A percentile compares a stretch with the other conserved stretches of the same genome.
Conservation (phyloP, 257 asterid genomes). For the Solanum sejunctum region DNA sequence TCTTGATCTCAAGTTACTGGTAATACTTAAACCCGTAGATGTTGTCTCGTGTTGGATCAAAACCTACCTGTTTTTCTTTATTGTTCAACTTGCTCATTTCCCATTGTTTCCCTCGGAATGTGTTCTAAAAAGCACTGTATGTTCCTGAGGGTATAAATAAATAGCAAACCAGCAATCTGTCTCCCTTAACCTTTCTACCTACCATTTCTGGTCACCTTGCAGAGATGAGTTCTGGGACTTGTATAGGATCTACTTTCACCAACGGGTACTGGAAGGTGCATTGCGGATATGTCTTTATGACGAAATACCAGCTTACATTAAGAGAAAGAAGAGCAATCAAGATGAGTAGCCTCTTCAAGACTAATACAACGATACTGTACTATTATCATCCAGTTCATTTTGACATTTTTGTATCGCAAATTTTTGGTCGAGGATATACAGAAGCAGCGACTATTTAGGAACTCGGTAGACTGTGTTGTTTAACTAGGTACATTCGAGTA, state of each 20-base stretch:
- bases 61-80: background rate
- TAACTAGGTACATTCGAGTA: background rate
- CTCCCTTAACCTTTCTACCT: background rate
- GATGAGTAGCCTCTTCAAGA: background rate
- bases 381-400: background rate
- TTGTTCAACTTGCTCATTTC: background rate
- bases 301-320: conserved; percentile 15
- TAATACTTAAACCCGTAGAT: background rate
- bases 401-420: background rate
- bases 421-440: background rate
- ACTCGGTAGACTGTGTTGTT: background rate
- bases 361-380: background rate
- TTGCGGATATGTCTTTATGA: conserved; percentile 63
- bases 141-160: background rate
- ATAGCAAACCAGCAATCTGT: background rate
- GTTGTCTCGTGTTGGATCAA: background rate
- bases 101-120: background rate
- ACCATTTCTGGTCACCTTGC: conserved; percentile 4
- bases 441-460: background rate
- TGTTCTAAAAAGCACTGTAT: background rate
- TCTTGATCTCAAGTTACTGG: background rate
- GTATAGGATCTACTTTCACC: conserved; percentile 57
- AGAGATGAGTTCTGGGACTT: conserved; percentile 96
- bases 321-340: background rate
- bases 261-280: conserved; percentile 49